Evolutionary conservation across 768 basidiomycete species (phyloP).

Genomic region (Sporobolomyces roseus): DNA sequence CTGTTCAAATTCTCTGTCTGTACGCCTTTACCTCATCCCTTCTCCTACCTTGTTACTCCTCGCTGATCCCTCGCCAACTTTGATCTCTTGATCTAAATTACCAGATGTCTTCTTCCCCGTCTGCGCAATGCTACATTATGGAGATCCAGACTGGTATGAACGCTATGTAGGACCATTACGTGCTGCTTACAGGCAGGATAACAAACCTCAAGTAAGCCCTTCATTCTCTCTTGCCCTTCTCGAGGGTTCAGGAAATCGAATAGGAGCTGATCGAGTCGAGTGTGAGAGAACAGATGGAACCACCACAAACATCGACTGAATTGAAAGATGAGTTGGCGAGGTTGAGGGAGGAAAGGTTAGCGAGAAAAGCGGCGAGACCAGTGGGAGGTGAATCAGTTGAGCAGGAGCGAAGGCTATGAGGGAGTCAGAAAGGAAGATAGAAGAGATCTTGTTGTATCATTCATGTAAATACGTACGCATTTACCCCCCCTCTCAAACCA

Average conservation of each 20-base stretch:
- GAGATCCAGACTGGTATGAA: conserved; percentile 82
- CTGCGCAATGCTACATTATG: conserved; percentile 73
- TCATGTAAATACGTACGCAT: no score
- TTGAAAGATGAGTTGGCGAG: conserved; percentile 29
- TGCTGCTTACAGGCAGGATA: conserved; percentile 25
- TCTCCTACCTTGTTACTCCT: neutral
- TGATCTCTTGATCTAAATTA: neutral
- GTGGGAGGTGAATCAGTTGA: neutral
- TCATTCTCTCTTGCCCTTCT: neutral
- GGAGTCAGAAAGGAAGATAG: neutral
- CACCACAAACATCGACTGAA: conserved; percentile 17
- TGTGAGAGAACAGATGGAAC: conserved; percentile 19
- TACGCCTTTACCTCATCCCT: conserved; percentile 48
- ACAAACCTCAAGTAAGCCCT: conserved; percentile 34
- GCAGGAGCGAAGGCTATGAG: conserved; percentile 1
- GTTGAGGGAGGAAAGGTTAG: conserved; percentile 29
- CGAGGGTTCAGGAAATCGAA: neutral
- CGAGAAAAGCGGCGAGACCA: conserved; percentile 19
- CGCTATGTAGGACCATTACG: conserved; percentile 70
- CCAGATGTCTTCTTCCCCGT: conserved; percentile 74
- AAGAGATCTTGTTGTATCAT: no score
- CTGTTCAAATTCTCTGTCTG: conserved; percentile 69
- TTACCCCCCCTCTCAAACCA: no score
- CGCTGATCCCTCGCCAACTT: neutral
- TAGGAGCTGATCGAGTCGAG: neutral